Evolutionary conservation across 2,329 filamentous ascomycete species (phyloP), one percentile per base, ranked within the genome.

Genomic region (Ceratocystis smalleyi): DNA sequence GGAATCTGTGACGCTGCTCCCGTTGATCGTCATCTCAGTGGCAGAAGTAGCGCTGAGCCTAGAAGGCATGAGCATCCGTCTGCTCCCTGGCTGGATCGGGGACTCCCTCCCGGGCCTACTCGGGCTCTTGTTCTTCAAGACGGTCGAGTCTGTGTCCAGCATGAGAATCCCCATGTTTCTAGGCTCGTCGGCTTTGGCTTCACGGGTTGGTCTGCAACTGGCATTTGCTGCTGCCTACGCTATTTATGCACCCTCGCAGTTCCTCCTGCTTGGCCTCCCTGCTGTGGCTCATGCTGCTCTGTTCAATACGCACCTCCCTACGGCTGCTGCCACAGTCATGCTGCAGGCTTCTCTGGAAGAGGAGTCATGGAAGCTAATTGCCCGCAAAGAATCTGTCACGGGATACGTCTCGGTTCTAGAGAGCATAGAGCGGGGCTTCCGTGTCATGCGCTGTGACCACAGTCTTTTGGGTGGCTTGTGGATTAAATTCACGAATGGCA

Each of bases 401-500:
- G 94, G 94, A 5, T 97, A 99, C 71, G 79, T 99, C 54, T 96
- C 92, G 0, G 89, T 99, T 1, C 73, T 96, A 30, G 89, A 99
- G 69, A 94, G 85, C 71, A 72, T 79, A 6, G 75, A 85, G 4
- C 78, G 83, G 47, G 82, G 85, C 1, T 96, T 89, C 74, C 83
- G 91, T 1, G 83, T 91, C 17, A 83, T 99, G 79, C 84, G 94
- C 67, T 96, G 91, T 73, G 94, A 97, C 70, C 94, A 99, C 73
- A 96, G 91, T 70, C 79, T 99, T 40, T 80, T 99, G 1, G 94
- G 94, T 49, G 94, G 94, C 43, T 88, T 96, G 74, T 99, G 92
- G 92, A 81, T 86, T 12, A 78, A 78, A 49, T 77, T 75, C 69
- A 74, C 70, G 74, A 85, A 72, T 66, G 78, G 75, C 61, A 76